Percentiles rank a stretch among this genome's conserved stretches.
phyloP scores from a whole-genome alignment of 768 basidiomycete genomes.

The Rhizopogon roseolus region DNA sequence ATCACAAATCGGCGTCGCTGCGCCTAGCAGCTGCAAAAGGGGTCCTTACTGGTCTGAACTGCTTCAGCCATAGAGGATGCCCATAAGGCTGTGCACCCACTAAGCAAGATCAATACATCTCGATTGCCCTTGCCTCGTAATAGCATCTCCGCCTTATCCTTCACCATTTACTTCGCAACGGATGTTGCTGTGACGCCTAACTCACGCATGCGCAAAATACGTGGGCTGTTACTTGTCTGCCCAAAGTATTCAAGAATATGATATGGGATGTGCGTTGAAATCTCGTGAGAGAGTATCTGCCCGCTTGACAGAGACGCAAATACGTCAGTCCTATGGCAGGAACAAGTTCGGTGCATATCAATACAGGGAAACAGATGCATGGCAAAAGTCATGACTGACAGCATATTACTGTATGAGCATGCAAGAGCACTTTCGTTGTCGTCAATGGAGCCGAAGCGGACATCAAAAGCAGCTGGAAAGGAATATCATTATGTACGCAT shows the following conservation, averaged over 20 bases:
- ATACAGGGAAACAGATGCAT: neutral
- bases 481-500: neutral
- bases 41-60: too few species aligned
- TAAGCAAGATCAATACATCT: slow-evolving; percentile 29
- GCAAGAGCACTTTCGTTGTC: slow-evolving; percentile 3
- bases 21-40: too few species aligned
- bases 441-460: slow-evolving; percentile 40
- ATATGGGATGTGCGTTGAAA: slow-evolving; percentile 26
- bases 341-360: neutral
- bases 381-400: neutral
- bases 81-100: slow-evolving; percentile 19
- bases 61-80: too few species aligned
- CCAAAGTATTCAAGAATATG: slow-evolving; percentile 29
- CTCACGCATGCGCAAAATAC: slow-evolving; percentile 5
- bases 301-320: slow-evolving; percentile 5
- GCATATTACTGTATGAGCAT: slow-evolving; percentile 1
- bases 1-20: too few species aligned
- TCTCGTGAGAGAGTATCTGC: slow-evolving; percentile 25
- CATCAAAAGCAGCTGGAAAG: slow-evolving; percentile 41
- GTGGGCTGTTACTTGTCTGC: slow-evolving; percentile 19
- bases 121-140: slow-evolving; percentile 1
- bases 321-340: neutral
- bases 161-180: slow-evolving; percentile 6
- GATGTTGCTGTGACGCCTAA: neutral
- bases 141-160: slow-evolving; percentile 10